Conservation (phyloP, 805 yeast species). For the Starmerella stigmatis region DNA sequence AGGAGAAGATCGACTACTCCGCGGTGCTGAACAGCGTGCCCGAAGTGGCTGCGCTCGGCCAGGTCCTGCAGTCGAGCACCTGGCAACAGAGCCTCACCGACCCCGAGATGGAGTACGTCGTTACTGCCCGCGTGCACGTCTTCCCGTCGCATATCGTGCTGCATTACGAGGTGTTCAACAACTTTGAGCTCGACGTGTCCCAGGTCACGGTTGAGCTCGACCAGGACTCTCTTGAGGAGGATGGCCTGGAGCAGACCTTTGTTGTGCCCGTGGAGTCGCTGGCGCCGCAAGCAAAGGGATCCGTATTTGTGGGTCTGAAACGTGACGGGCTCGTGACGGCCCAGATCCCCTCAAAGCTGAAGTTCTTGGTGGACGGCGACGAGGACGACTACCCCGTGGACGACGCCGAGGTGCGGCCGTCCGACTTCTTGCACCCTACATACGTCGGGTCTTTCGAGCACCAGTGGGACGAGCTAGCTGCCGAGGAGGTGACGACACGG, state of each 20-base stretch:
- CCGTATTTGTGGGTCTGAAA: conserved; percentile 65
- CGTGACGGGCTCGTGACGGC: conserved; percentile 41
- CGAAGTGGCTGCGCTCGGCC: conserved; percentile 65
- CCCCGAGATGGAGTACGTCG: conserved; percentile 85
- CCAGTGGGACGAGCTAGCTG: conserved; percentile 38
- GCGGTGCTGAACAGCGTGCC: conserved; percentile 61
- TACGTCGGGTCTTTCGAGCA: conserved; percentile 47
- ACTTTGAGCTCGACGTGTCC: conserved; percentile 68
- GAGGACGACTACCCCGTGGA: conserved; percentile 90
- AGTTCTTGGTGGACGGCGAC: conserved; percentile 75
- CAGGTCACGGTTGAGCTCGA: conserved; percentile 50
- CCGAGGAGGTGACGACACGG: conserved; percentile 55
- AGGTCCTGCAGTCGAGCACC: conserved; percentile 58
- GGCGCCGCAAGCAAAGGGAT: conserved; percentile 58
- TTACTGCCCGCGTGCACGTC: conserved; percentile 70
- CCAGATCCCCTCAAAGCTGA: conserved; percentile 53
- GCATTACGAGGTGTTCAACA: conserved; percentile 77
- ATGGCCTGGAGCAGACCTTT: conserved; percentile 52
- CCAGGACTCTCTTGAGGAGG: conserved; percentile 39
- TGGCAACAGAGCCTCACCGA: conserved; percentile 65
- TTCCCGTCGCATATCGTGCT: conserved; percentile 61
- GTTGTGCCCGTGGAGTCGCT: conserved; percentile 61
- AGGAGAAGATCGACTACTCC: conserved; percentile 34
- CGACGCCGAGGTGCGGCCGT: conserved; percentile 59
- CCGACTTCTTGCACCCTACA: conserved; percentile 72